Conservation (phyloP, 139 green algal genomes). For the Picochlorum sp. region DNA sequence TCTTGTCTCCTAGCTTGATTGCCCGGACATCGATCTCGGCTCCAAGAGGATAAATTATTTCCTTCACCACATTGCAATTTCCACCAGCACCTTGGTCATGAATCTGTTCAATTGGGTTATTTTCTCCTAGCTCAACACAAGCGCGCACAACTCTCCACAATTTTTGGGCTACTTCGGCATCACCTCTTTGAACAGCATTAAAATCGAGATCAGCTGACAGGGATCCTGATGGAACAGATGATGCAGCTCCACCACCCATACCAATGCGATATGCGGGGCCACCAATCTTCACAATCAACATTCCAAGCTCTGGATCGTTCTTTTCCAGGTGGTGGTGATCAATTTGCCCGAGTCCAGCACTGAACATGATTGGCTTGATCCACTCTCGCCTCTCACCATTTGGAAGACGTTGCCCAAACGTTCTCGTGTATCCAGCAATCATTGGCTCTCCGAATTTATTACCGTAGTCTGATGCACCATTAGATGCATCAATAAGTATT, state of each 20-base stretch:
- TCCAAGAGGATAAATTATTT: constrained; percentile 98
- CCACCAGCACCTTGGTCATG: constrained; percentile 89
- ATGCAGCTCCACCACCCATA: constrained; percentile 94
- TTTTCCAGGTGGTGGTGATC: constrained; percentile 75
- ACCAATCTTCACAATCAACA: constrained; percentile 98
- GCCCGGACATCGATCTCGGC: constrained; percentile 88
- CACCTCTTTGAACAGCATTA: constrained; percentile 94
- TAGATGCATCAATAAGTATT: constrained; percentile 97
- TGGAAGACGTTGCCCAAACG: constrained; percentile 82
- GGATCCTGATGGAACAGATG: constrained; percentile 58
- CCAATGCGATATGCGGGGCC: constrained; percentile 97
- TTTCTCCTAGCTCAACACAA: constrained; percentile 89
- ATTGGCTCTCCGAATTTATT: constrained; percentile 99
- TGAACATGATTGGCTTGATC: constrained; percentile 99
- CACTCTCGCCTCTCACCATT: constrained; percentile 89
- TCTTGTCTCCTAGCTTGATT: constrained; percentile 88
- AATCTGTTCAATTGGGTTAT: constrained; percentile 92
- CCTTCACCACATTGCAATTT: constrained; percentile 99
- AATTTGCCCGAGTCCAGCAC: constrained; percentile 85
- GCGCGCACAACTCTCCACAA: constrained; percentile 94
- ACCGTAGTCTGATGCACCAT: constrained; percentile 94
- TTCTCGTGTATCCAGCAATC: constrained; percentile 87
- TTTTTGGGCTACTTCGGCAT: constrained; percentile 97
- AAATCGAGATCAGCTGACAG: constrained; percentile 93
- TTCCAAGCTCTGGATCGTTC: constrained; percentile 67